phyloP scores from a whole-genome alignment of 805 yeast genomes.

The Citeromyces nyonsensis region DNA sequence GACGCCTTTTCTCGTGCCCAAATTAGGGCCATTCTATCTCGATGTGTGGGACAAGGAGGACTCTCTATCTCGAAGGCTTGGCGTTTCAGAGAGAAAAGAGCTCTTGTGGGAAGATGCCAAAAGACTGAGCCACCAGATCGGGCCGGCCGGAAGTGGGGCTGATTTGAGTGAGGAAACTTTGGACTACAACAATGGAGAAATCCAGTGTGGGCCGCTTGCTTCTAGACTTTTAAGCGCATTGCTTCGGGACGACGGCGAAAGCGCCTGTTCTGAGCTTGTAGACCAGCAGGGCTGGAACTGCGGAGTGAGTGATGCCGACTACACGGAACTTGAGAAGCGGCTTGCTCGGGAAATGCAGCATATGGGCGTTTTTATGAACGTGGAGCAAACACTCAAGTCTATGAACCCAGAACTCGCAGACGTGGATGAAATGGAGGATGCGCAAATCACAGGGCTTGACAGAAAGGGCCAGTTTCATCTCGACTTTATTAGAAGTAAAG shows the following conservation, averaged over 20 bases:
- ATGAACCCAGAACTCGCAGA: slow-evolving; percentile 2
- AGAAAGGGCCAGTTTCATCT: slow-evolving; percentile 19
- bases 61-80: slow-evolving; percentile 11
- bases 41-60: slow-evolving; percentile 85
- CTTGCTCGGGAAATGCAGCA: slow-evolving; percentile 76
- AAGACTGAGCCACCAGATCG: slow-evolving; percentile 5
- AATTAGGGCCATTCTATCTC: slow-evolving; percentile 68
- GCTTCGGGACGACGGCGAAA: slow-evolving; percentile 24
- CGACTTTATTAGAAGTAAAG: slow-evolving; percentile 69
- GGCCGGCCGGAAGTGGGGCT: slow-evolving; percentile 46
- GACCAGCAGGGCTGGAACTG: slow-evolving; percentile 29
- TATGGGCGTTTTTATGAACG: slow-evolving; percentile 78
- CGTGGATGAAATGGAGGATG: slow-evolving; percentile 5
- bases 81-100: slow-evolving; percentile 2
- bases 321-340: slow-evolving; percentile 73
- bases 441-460: slow-evolving; percentile 6
- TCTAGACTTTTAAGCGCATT: slow-evolving; percentile 75
- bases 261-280: slow-evolving; percentile 6
- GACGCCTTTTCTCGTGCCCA: slow-evolving; percentile 70
- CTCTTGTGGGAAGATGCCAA: not conserved
- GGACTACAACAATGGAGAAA: slow-evolving; percentile 40
- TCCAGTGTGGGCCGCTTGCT: slow-evolving; percentile 86
- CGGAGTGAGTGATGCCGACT: slow-evolving; percentile 38
- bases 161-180: slow-evolving; percentile 42
- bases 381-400: slow-evolving; percentile 19